Evolutionary conservation across 768 basidiomycete genomes (phyloP).

Genomic region (Suillus brevipes): DNA sequence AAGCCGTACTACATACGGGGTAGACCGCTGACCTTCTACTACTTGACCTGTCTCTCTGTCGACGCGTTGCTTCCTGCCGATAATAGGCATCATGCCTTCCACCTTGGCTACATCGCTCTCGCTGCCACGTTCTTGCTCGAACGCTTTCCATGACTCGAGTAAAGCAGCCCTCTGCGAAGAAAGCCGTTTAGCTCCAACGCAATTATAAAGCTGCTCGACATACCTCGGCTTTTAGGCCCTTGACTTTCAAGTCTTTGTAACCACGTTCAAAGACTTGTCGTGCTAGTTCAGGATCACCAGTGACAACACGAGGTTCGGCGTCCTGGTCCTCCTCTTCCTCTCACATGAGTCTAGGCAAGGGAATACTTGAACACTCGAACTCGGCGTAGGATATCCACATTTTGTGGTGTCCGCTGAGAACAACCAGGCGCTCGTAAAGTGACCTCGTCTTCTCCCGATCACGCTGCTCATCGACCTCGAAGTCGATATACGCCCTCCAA

Average conservation of each 20-base stretch:
- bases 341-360: constrained; percentile 58
- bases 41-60: constrained; percentile 84
- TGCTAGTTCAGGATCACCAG: constrained; percentile 70
- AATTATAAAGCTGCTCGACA: constrained; percentile 17
- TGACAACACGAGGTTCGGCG: constrained; percentile 52
- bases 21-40: constrained; percentile 67
- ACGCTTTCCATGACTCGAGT: constrained; percentile 93
- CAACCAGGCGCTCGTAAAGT: constrained; percentile 85
- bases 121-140: constrained; percentile 81
- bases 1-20: not conserved
- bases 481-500: constrained; percentile 97
- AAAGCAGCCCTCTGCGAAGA: constrained; percentile 77
- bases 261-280: constrained; percentile 82
- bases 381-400: constrained; percentile 96
- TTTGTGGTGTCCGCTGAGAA: constrained; percentile 90
- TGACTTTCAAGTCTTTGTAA: constrained; percentile 83
- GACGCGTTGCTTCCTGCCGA: constrained; percentile 79
- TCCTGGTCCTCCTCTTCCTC: constrained; percentile 67
- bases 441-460: constrained; percentile 83
- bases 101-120: constrained; percentile 77
- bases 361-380: constrained; percentile 83
- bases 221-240: constrained; percentile 87
- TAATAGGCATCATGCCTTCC: constrained; percentile 90
- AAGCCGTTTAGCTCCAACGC: constrained; percentile 1
- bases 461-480: constrained; percentile 86